Evolutionary conservation across 192 early-diverging fungal species (phyloP), one percentile per base, ranked within the genome.

Genomic region (Chytriomyces sp.): DNA sequence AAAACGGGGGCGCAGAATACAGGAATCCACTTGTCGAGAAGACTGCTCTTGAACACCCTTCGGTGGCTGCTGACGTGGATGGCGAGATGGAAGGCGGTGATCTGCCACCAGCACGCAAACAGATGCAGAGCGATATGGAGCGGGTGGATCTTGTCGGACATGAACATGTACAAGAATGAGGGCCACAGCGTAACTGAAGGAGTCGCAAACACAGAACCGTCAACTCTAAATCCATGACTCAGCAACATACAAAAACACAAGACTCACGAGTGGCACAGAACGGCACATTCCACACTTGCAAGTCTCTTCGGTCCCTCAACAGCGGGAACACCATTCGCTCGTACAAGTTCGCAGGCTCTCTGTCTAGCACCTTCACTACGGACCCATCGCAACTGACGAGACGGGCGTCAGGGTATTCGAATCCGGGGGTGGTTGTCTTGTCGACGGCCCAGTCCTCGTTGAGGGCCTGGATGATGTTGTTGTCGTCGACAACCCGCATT

Each of bases 51-150:
- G 45, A 53, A 60, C 18, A 75, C 61, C 3, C 23, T 5, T 20
- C 75, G 64, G 63, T 85, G 83, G 45, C 46, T 77, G 9, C 44
- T 20, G 49, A 69, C 69, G 75, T 85, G 83, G 48, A 85, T 63
- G 64, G 72, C 69, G 13, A 83, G 71, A 60, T 78, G 77, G 71
- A 57, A 83, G 35, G 72, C 64, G 5, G 72, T 62, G 63, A 75
- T 68, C 18, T 75, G 72, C 63, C 63, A 64, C 63, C 61, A 62
- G 45, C 43, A 47, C 16, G 45, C 60, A 46, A 75, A 44, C 35
- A 62, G 45, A 35, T 75, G 72, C 45, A 75, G 26, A 9, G 50
- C 50, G 11, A 60, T 45, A 59, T 71, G 72, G n/a, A 75, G 18
- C 16, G 72, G 72, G 61, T 64, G 45, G 28, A 45, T 28, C 2